phyloP scores from a whole-genome alignment of 306 rosid species.

The Clitoria ternatea region DNA sequence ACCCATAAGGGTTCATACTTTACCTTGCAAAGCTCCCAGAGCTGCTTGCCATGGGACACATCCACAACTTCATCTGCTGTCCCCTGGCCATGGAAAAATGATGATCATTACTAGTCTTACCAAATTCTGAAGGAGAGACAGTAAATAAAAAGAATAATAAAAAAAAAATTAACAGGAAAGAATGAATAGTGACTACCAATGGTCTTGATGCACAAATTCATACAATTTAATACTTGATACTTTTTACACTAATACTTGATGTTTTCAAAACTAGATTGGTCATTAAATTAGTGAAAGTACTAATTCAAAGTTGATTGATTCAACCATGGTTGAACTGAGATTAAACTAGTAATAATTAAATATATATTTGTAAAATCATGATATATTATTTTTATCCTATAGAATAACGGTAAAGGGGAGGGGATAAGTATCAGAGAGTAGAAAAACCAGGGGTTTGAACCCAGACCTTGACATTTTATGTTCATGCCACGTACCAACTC shows the following conservation, averaged over 20 bases:
- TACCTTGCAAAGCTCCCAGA: slow-evolving; percentile 85
- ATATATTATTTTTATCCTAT: too few species aligned
- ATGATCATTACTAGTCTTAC: neutral
- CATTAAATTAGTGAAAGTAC: too few species aligned
- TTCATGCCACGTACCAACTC: too few species aligned
- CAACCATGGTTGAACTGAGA: too few species aligned
- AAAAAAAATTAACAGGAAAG: neutral
- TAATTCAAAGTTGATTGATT: too few species aligned
- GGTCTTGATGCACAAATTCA: neutral
- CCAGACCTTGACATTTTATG: too few species aligned
- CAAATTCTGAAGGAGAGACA: neutral
- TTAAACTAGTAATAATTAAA: too few species aligned
- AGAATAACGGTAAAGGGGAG: too few species aligned
- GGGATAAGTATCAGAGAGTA: too few species aligned
- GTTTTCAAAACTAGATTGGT: too few species aligned
- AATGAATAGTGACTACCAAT: neutral
- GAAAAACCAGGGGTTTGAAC: too few species aligned
- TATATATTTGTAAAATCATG: too few species aligned
- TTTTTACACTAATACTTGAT: neutral
- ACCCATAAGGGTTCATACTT: slow-evolving; percentile 90
- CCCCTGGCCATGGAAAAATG: slow-evolving; percentile 49
- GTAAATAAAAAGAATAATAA: neutral
- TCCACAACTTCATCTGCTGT: slow-evolving; percentile 95
- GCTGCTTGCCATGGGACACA: slow-evolving; percentile 85
- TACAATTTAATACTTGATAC: neutral